phyloP scores from a whole-genome alignment of 306 rosid genomes.

The Boehmeria nivea region DNA sequence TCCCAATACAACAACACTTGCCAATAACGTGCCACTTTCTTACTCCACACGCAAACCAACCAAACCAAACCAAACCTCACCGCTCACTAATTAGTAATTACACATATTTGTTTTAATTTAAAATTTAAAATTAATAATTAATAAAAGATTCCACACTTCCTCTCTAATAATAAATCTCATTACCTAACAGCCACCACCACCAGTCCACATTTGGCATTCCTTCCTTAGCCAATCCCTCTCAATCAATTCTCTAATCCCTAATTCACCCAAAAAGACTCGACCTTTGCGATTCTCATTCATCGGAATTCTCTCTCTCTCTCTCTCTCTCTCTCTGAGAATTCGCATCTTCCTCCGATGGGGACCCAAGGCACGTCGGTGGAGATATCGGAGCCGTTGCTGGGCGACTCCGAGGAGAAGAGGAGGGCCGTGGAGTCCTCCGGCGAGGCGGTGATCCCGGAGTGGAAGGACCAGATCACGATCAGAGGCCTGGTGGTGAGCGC shows the following conservation, averaged over 20 bases:
- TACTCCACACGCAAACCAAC: neutral
- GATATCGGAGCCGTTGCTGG: constrained; percentile 53
- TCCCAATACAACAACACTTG: too few species aligned
- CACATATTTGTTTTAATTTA: neutral
- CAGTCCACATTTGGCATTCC: too few species aligned
- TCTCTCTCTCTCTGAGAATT: too few species aligned
- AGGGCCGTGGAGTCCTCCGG: constrained; percentile 21
- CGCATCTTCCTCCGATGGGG: constrained; percentile 33
- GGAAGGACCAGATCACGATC: constrained; percentile 89
- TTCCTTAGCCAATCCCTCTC: too few species aligned
- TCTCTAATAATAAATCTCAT: too few species aligned
- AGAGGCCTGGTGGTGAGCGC: constrained; percentile 86
- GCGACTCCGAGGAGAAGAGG: constrained; percentile 17
- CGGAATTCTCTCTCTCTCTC: too few species aligned
- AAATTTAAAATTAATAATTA: too few species aligned
- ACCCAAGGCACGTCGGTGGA: constrained; percentile 39
- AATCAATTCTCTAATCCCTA: neutral
- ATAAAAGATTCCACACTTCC: too few species aligned
- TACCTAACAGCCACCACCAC: too few species aligned
- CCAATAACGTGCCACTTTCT: neutral
- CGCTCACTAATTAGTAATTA: neutral
- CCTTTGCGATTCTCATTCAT: too few species aligned
- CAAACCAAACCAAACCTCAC: neutral
- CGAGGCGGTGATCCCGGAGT: constrained; percentile 48
- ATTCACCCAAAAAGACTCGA: neutral